Evolutionary conservation across 139 green algal genomes (phyloP), one percentile per base, ranked within the genome.

Genomic region (Pedinophyceae sp.): DNA sequence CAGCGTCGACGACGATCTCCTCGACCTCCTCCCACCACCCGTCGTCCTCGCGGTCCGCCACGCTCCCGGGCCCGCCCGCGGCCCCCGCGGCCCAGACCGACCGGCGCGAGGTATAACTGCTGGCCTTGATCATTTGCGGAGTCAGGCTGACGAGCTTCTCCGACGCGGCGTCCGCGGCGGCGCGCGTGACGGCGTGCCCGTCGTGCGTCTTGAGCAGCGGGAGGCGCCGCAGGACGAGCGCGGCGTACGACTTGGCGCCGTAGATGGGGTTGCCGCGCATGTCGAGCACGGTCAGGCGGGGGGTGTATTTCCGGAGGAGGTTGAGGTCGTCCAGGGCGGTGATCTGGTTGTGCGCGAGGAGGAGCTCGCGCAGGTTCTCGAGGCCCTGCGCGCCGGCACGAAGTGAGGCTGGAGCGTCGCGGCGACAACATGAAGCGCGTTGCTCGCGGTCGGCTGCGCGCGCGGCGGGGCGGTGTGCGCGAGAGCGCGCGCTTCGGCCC

Each of bases 291-390:
- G 57, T 62, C n/a, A 86, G 58, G 40, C 69, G 57, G 2, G 59
- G 58, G 10, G 54, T 50, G 62, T 79, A 75, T 59, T 78, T 80
- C 34, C 65, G 65, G 24, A 84, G 51, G n/a, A 71, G 57, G 57
- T 79, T 80, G 54, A 79, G 41, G 48, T 79, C 75, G 47, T 79
- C 64, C 5, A 71, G 52, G 28, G 50, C 34, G 20, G 7, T 39
- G 40, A 67, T 67, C n/a, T 22, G 15, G 60, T 67, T 67, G 4
- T 22, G 18, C 3, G 47, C 45, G 4, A 67, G 29, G 29, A 61
- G 49, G 19, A 67, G 28, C 27, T 67, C 40, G 10, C 25, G 41
- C 3, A 66, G 41, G 17, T 66, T 59, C 25, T 40, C 60, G 16
- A 66, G 51, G 16, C 26, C 5, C 43, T 59, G 38, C 29, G 60